Percentiles rank a stretch among this genome's conserved stretches.
Evolutionary conservation across 495 filamentous ascomycete species (phyloP).

Genomic region (Annulohypoxylon bovei): DNA sequence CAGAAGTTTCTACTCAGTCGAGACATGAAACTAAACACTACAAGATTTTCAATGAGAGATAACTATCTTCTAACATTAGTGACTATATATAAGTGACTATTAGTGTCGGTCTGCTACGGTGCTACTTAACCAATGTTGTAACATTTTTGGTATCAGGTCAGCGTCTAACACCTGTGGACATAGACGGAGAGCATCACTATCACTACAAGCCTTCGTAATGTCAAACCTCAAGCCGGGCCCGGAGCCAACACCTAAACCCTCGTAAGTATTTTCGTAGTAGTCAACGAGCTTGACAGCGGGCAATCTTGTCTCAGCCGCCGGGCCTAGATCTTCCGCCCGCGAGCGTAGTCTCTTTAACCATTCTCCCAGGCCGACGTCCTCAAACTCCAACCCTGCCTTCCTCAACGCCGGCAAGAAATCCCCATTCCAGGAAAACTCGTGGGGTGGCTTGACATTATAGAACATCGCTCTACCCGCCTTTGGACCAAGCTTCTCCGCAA

Average conservation of each 20-base stretch:
- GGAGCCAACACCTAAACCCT: constrained; percentile 14
- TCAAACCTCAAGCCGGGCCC: constrained; percentile 31
- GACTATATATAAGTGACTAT: background rate
- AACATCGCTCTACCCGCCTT: constrained; percentile 37
- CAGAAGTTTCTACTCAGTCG: background rate
- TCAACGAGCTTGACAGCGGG: constrained; percentile 60
- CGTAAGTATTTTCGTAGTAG: constrained; percentile 57
- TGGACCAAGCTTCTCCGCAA: constrained; percentile 48
- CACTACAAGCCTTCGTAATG: constrained; percentile 31
- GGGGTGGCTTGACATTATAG: constrained; percentile 60
- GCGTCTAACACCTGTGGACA: constrained; percentile 36
- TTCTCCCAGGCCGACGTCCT: constrained; percentile 52
- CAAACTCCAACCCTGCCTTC: constrained; percentile 53
- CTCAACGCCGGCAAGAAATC: constrained; percentile 55
- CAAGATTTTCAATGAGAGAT: background rate
- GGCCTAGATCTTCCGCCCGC: constrained; percentile 45
- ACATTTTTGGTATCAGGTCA: constrained; percentile 40
- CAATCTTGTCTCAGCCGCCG: constrained; percentile 45
- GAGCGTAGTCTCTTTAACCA: constrained; percentile 58
- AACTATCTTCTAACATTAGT: background rate
- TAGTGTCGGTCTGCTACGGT: background rate
- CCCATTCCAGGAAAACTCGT: constrained; percentile 57
- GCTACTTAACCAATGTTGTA: constrained; percentile 33
- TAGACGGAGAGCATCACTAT: constrained; percentile 33
- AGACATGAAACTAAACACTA: background rate